Evolutionary conservation across 2,329 filamentous ascomycete species (phyloP), one percentile per base, ranked within the genome.

Genomic region (Fusarium fracticaudum): DNA sequence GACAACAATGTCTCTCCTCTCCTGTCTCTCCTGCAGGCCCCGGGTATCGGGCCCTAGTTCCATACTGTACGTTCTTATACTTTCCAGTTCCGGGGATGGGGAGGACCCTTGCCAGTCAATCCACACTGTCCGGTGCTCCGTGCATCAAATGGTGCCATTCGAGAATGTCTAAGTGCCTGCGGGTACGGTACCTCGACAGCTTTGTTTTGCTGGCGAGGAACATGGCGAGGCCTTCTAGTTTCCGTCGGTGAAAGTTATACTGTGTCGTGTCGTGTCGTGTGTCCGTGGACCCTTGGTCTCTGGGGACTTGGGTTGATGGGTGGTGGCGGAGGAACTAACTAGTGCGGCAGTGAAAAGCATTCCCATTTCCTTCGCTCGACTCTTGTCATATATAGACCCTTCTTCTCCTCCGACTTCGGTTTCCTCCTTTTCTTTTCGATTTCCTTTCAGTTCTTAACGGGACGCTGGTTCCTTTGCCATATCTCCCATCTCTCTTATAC

Each of bases 371-470:
- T 72, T 68, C 40, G 41, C 29, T 40, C 40, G 31, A 41, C 14
- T 69, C 31, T 64, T 44, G n/a, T 66, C 50, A 51, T 68, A 74
- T 74, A 75, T 75, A 74, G 47, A 59, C n/a, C 54, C 60, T 62
- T 43, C 38, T 51, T 59, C 51, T 51, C 58, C 71, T 73, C 71
- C 67, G 59, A 43, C 37, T 31, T 72, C 72, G 61, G 62, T 41
- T 24, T 35, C 6, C 20, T 44, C n/a, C 26, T 50, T 9, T 41
- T 37, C 22, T 64, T 53, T 45, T 29, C 20, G 41, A 41, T 20
- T 40, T 45, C 55, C 31, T 53, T 37, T 11, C 44, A 54, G 33
- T 62, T 43, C 43, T 55, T 51, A 47, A 50, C 58, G 33, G 67
- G 44, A 67, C 50, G 13, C 44, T 38, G 45, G 51, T 57, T 72